Evolutionary conservation across 1,139 yeast genomes (phyloP).

Genomic region (Protomyces inouyei): DNA sequence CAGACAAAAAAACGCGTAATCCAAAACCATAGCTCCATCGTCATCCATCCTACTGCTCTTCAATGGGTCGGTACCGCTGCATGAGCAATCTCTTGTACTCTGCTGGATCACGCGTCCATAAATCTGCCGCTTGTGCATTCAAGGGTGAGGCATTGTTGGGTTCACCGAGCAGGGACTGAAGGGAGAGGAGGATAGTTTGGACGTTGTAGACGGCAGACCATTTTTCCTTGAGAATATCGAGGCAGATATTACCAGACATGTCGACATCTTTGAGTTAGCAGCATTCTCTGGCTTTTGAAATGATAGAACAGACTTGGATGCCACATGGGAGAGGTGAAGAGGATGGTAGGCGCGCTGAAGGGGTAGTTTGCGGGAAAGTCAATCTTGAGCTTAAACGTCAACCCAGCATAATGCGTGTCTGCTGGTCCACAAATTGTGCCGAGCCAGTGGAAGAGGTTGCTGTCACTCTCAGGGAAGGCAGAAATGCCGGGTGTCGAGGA

Average conservation of each 20-base stretch:
- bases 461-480: constrained; percentile 52
- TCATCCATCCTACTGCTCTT: constrained; percentile 32
- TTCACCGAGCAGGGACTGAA: constrained; percentile 55
- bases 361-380: constrained; percentile 53
- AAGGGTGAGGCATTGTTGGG: constrained; percentile 53
- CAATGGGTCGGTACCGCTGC: constrained; percentile 47
- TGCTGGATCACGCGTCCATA: constrained; percentile 37
- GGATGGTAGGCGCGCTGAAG: constrained; percentile 56
- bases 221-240: constrained; percentile 50
- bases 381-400: constrained; percentile 1
- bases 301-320: constrained; percentile 50
- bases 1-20: neutral
- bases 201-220: constrained; percentile 70
- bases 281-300: too few relatives aligned
- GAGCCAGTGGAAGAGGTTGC: constrained; percentile 55
- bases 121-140: constrained; percentile 43
- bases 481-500: constrained; percentile 49
- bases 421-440: constrained; percentile 61
- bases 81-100: constrained; percentile 47
- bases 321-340: constrained; percentile 61
- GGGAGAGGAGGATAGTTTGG: constrained; percentile 54
- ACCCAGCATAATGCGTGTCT: constrained; percentile 43
- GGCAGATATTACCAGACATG: constrained; percentile 36
- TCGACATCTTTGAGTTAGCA: constrained; percentile 36
- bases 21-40: too few relatives aligned